Base-by-base conservation (phyloP, 1,284 basidiomycete species). In the Naganishia sp. region DNA sequence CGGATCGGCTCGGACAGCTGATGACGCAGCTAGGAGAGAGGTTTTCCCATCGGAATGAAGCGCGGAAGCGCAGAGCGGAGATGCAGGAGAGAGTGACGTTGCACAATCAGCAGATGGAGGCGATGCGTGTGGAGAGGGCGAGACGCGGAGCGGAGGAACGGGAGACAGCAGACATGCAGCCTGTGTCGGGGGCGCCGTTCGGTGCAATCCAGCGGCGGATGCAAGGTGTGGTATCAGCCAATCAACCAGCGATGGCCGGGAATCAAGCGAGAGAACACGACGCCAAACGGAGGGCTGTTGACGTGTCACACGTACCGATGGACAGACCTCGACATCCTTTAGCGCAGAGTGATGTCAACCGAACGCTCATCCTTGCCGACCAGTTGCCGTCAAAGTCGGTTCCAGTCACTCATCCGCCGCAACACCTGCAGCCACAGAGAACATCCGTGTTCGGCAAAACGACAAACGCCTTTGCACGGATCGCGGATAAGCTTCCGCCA, bases 41-140 rank as follows among this genome's bases (percentile, higher is more conserved):
- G n/a, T 61, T 61, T 25, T 61, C 57, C 3, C 33, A 50, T 13
- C 57, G 57, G 18, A 61, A 61, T 23, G 57, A 61, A 42, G 57
- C 57, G 48, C 33, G 57, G 46, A 61, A 43, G 45, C 25, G 31
- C n/a, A n/a, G 57, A 11, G 57, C 57, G 23, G 57, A 61, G 36
- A 43, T 43, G 33, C 57, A 61, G 23, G 57, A 42, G 33, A 50
- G 23, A 25, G 13, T 50, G n/a, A 33, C 31, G 23, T 21, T 25
- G 21, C 46, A 50, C 16, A 50, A 61, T 25, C 36, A 61, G n/a
- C 57, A 50, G 48, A 33, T 45, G 31, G 15, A 59, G n/a, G 9
- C 5, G n/a, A 31, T 36, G 31, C 23, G 48, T 11, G 10, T 18
- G 25, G 56, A 10, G 21, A 36, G 21, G 15, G 28, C 36, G 45